These are phyloP conservation scores for Chrysanthemum makinoi DNA, from an alignment of 129 eudicot genomes.

Conservation along the genomic window DNA sequence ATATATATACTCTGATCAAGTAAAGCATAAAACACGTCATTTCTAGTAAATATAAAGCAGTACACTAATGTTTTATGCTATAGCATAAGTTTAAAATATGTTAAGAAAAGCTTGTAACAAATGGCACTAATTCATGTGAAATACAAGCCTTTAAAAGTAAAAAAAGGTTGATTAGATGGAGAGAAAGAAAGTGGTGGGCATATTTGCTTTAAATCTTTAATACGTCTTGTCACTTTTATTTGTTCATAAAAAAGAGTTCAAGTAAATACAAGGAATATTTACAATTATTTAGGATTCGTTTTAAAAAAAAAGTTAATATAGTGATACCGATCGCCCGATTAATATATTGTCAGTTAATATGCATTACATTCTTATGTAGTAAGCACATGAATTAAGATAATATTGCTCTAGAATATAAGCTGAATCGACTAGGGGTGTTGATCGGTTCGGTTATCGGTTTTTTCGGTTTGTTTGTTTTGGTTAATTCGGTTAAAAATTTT, in stretches of 20 bases:
- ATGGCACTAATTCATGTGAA: slow-evolving; percentile 29
- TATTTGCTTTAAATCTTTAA: slow-evolving; percentile 34
- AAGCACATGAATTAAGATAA: neutral
- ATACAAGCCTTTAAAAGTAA: slow-evolving; percentile 27
- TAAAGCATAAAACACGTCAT: neutral
- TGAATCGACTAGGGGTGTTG: too few species aligned
- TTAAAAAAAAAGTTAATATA: neutral
- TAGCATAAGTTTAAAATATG: slow-evolving; percentile 14
- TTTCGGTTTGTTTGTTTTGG: too few species aligned
- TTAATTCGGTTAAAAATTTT: too few species aligned
- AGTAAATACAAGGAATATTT: slow-evolving; percentile 18
- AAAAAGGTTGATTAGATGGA: slow-evolving; percentile 31
- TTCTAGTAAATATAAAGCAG: neutral
- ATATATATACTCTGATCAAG: neutral
- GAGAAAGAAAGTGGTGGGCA: slow-evolving; percentile 36
- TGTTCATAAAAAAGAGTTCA: slow-evolving; percentile 4
- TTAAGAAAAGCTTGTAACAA: slow-evolving; percentile 36
- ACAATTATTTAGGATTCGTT: slow-evolving; percentile 2
- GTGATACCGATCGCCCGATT: neutral
- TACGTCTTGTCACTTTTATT: slow-evolving; percentile 26
- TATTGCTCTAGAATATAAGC: too few species aligned
- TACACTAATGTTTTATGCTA: neutral
- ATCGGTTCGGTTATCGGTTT: too few species aligned
- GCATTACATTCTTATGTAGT: neutral
- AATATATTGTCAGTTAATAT: neutral